phyloP scores from a whole-genome alignment of 2,329 filamentous ascomycete species.

The Neodidymelliopsis sp. region DNA sequence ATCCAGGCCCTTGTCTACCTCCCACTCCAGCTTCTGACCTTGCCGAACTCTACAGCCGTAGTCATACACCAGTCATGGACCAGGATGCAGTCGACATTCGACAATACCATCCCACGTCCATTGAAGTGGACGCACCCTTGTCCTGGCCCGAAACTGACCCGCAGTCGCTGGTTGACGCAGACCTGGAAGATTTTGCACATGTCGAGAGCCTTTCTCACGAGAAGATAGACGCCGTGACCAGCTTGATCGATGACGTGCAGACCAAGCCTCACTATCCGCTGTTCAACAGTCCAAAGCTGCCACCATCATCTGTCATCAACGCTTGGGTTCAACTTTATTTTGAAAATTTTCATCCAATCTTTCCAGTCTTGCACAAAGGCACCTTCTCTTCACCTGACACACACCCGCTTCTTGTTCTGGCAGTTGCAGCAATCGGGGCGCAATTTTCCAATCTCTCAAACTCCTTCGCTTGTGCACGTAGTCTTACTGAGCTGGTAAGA shows the following conservation, averaged over 20 bases:
- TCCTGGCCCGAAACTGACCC: constrained; percentile 1
- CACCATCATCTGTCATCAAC: background rate
- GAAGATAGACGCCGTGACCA: background rate
- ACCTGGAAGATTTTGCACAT: background rate
- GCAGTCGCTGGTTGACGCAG: background rate
- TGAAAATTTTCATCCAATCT: constrained; percentile 8
- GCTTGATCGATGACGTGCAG: background rate
- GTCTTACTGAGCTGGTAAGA: constrained; percentile 5
- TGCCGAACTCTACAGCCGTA: constrained; percentile 2
- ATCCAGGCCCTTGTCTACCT: background rate
- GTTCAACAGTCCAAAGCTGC: background rate
- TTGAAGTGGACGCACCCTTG: constrained; percentile 12
- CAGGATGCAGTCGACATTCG: constrained; percentile 10
- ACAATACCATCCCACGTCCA: constrained; percentile 7
- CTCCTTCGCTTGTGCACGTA: background rate
- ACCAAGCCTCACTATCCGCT: background rate
- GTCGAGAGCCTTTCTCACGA: background rate
- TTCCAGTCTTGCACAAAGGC: constrained; percentile 5
- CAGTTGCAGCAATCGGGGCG: constrained; percentile 3
- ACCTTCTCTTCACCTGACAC: constrained; percentile 1
- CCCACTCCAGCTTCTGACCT: constrained; percentile 8
- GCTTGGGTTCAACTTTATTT: constrained; percentile 10
- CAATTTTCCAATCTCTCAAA: constrained; percentile 5
- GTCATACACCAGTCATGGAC: constrained; percentile 4
- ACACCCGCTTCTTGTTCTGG: constrained; percentile 1